Evolutionary conservation across 768 basidiomycete genomes (phyloP).

Genomic region (Mycena olivaceomarginata): DNA sequence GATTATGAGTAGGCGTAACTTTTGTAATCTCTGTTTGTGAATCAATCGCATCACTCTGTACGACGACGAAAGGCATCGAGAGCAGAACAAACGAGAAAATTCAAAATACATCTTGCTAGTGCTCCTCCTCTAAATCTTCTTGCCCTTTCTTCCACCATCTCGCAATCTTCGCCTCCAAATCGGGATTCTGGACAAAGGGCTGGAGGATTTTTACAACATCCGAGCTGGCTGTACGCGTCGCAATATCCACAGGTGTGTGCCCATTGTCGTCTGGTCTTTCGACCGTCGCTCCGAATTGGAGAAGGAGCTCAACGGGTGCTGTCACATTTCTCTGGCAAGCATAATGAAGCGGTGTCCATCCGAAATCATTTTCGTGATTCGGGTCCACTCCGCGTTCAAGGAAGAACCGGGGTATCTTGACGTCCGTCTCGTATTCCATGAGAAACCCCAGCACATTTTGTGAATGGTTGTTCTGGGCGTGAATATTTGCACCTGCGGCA

Average conservation of each 20-base stretch:
- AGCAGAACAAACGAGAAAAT: too few species aligned
- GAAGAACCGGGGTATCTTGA: not conserved
- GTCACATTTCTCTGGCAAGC: not conserved
- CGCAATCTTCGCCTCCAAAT: not conserved
- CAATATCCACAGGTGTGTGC: not conserved
- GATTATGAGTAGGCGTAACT: too few species aligned
- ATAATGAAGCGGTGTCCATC: not conserved
- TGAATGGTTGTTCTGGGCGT: not conserved
- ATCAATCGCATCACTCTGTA: too few species aligned
- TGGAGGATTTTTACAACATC: conserved; percentile 3
- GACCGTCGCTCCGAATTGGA: conserved; percentile 11
- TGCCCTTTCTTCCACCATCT: not conserved
- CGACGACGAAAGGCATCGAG: too few species aligned
- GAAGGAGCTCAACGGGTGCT: not conserved
- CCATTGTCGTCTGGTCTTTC: not conserved
- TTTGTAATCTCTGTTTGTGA: too few species aligned
- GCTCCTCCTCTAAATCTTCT: too few species aligned
- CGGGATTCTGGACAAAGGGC: not conserved
- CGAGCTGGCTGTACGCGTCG: not conserved
- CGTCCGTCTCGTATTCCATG: not conserved
- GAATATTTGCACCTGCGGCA: not conserved
- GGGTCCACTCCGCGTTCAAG: conserved; percentile 14
- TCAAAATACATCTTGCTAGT: too few species aligned
- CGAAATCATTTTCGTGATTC: not conserved
- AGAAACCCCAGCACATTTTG: not conserved